Evolutionary conservation across 2,329 filamentous ascomycete species (phyloP).

Genomic region (Gremmenia infestans): DNA sequence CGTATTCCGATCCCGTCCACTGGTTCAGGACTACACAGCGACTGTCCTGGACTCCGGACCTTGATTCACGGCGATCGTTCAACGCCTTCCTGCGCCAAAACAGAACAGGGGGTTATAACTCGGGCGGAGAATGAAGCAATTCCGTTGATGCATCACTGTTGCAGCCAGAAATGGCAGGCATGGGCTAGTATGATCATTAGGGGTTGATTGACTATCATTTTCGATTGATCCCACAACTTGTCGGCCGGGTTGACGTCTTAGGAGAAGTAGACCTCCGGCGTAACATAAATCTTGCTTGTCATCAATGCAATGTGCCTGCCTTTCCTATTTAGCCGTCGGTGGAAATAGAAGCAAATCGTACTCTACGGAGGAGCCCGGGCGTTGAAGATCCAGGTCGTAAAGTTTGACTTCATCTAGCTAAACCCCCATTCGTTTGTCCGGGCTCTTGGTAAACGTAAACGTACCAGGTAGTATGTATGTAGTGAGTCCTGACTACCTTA

Average conservation of each 20-base stretch:
- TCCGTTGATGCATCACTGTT: slow-evolving; percentile 8
- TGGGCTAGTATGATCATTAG: slow-evolving; percentile 1
- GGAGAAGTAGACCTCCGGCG: neutral
- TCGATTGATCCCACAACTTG: slow-evolving; percentile 1
- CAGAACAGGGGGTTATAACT: slow-evolving; percentile 10
- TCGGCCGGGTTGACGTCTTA: neutral
- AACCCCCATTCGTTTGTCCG: neutral
- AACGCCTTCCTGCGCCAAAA: slow-evolving; percentile 11
- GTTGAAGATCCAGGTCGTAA: neutral
- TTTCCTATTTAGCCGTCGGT: slow-evolving; percentile 9
- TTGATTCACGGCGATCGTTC: slow-evolving; percentile 13
- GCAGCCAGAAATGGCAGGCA: slow-evolving; percentile 1
- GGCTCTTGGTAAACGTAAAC: neutral
- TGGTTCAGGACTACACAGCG: neutral
- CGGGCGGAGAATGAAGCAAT: slow-evolving; percentile 6
- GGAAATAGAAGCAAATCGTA: slow-evolving; percentile 3
- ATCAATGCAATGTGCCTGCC: neutral
- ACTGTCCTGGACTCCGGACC: neutral
- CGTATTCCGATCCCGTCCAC: neutral
- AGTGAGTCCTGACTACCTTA: neutral
- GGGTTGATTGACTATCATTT: slow-evolving; percentile 7
- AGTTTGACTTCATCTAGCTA: slow-evolving; percentile 3
- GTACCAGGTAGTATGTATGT: neutral
- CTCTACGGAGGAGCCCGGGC: neutral
- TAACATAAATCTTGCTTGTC: neutral